Conservation (phyloP, 441 rosid species). For the Adansonia gregorii region DNA sequence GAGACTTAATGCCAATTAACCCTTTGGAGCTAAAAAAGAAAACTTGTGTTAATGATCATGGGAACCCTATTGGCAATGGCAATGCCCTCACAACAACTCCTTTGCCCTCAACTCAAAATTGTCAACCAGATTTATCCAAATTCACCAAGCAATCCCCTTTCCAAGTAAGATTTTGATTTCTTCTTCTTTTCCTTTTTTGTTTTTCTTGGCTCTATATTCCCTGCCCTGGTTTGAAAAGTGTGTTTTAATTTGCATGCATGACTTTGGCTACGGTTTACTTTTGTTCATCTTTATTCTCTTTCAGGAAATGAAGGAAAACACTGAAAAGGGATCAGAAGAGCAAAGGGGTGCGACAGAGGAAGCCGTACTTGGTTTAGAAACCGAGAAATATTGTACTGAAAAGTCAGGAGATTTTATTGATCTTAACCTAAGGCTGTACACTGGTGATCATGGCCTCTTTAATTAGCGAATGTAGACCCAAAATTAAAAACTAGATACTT, state of each 20-base stretch:
- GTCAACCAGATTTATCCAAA: conserved; percentile 29
- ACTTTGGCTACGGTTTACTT: neutral
- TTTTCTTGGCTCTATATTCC: too few species aligned
- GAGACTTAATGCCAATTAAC: conserved; percentile 21
- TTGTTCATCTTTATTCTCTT: neutral
- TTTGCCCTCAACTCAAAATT: conserved; percentile 11
- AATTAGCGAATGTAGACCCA: neutral
- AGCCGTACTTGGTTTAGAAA: conserved; percentile 28
- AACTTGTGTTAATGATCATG: conserved; percentile 20
- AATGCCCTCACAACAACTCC: neutral
- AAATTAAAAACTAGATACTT: neutral
- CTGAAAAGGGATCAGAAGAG: conserved; percentile 32
- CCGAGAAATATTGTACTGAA: conserved; percentile 28
- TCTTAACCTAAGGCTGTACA: conserved; percentile 44
- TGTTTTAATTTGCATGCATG: neutral
- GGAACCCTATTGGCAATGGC: conserved; percentile 24
- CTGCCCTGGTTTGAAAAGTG: neutral
- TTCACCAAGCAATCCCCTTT: conserved; percentile 14
- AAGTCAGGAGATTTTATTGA: conserved; percentile 39
- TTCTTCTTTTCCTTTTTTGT: neutral
- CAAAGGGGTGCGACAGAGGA: conserved; percentile 25
- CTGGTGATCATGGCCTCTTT: neutral
- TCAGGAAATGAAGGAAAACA: conserved; percentile 36
- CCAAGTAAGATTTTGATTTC: conserved; percentile 34
- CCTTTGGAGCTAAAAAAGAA: conserved; percentile 22